Conservation (phyloP, 2,329 filamentous ascomycete species). For the Ophiostoma montium region DNA sequence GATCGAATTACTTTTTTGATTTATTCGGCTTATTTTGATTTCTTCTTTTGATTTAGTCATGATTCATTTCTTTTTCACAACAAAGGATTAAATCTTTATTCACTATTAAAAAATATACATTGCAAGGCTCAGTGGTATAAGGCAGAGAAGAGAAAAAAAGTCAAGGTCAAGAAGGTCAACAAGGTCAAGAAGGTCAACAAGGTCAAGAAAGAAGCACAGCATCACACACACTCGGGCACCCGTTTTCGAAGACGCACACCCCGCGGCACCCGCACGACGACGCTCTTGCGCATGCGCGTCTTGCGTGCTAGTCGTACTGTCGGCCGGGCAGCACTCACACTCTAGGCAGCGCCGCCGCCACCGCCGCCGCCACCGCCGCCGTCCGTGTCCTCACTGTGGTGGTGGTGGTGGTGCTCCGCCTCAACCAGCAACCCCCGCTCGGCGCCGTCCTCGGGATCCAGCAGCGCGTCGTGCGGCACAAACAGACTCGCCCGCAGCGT, state of each 20-base stretch:
- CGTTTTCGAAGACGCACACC: background rate
- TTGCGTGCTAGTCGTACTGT: background rate
- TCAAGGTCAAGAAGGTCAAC: background rate
- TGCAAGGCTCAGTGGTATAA: background rate
- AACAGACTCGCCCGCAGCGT: constrained; percentile 41
- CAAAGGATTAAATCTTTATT: too few species aligned
- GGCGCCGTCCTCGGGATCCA: constrained; percentile 11
- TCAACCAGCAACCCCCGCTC: constrained; percentile 6
- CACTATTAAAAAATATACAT: background rate
- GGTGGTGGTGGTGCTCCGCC: background rate
- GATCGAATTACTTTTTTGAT: background rate
- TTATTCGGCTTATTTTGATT: background rate
- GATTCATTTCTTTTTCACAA: too few species aligned
- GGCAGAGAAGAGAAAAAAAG: background rate
- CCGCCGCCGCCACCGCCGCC: background rate
- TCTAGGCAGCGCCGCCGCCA: background rate
- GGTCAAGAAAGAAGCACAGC: too few species aligned
- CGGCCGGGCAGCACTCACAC: background rate
- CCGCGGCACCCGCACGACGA: background rate
- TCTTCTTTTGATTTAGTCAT: too few species aligned
- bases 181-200: background rate
- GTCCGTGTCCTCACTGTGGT: background rate
- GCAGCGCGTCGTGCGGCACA: constrained; percentile 31
- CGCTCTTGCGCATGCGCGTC: background rate
- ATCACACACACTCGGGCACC: background rate